A percentile compares a stretch with the other conserved stretches of the same genome.
These are phyloP conservation scores for Metschnikowia cubensis DNA, from an alignment of 805 yeast species.

Conservation along the genomic window DNA sequence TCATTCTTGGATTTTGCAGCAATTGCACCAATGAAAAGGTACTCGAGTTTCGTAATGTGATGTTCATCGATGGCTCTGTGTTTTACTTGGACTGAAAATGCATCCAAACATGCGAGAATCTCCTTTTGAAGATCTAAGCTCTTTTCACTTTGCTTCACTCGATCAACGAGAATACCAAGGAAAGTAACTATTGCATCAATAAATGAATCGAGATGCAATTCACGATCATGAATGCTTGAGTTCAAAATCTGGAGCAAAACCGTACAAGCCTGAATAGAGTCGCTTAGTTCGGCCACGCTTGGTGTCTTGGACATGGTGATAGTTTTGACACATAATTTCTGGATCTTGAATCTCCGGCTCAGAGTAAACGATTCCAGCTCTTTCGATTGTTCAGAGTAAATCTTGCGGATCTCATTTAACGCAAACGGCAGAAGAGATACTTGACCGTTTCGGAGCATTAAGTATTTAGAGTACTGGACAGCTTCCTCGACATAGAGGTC, in stretches of 20 bases:
- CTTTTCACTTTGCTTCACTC: constrained; percentile 16
- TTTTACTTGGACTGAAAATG: constrained; percentile 15
- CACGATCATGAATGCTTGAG: constrained; percentile 38
- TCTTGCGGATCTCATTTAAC: constrained; percentile 1
- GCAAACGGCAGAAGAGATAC: constrained; percentile 4
- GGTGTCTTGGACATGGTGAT: constrained; percentile 19
- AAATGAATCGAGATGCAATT: constrained; percentile 44
- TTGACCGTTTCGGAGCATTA: background rate
- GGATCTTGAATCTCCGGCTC: constrained; percentile 17
- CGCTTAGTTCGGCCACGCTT: constrained; percentile 18
- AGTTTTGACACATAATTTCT: constrained; percentile 26
- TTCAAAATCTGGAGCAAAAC: constrained; percentile 41
- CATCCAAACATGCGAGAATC: constrained; percentile 6
- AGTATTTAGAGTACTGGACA: background rate
- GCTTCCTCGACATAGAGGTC: background rate
- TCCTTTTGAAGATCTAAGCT: constrained; percentile 1
- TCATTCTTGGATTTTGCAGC: constrained; percentile 31
- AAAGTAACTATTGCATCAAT: constrained; percentile 39
- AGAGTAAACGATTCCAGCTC: constrained; percentile 21
- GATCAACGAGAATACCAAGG: constrained; percentile 30
- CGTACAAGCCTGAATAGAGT: constrained; percentile 30
- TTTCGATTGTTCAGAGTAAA: constrained; percentile 1
- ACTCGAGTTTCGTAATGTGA: constrained; percentile 56
- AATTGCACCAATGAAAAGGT: constrained; percentile 39
- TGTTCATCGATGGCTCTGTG: constrained; percentile 39